These are phyloP conservation scores for grape (Vitis vinifera) DNA, from an alignment of 164 flowering plant species.

Conservation along the genomic window ASM3070453v1 NC_081805.1:570001-570500, in stretches of 20 bases:
- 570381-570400: not conserved
- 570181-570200: conserved; percentile 93
- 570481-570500: not conserved
- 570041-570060: not conserved
- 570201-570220: conserved; percentile 35
- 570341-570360: conserved; percentile 89
- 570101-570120: conserved; percentile 40
- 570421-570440: no score
- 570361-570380: conserved; percentile 77
- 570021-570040: conserved; percentile 9
- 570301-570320: conserved; percentile 85
- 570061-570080: not conserved
- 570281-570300: conserved; percentile 57
- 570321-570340: conserved; percentile 88
- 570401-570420: not conserved
- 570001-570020: not conserved
- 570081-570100: conserved; percentile 13
- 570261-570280: not conserved
- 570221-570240: not conserved
- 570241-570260: not conserved
- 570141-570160: conserved; percentile 83
- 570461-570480: not conserved
- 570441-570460: no score
- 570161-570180: conserved; percentile 73
- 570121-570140: conserved; percentile 84